phyloP scores from a whole-genome alignment of 495 filamentous ascomycete genomes.

The Daldinia bambusicola region DNA sequence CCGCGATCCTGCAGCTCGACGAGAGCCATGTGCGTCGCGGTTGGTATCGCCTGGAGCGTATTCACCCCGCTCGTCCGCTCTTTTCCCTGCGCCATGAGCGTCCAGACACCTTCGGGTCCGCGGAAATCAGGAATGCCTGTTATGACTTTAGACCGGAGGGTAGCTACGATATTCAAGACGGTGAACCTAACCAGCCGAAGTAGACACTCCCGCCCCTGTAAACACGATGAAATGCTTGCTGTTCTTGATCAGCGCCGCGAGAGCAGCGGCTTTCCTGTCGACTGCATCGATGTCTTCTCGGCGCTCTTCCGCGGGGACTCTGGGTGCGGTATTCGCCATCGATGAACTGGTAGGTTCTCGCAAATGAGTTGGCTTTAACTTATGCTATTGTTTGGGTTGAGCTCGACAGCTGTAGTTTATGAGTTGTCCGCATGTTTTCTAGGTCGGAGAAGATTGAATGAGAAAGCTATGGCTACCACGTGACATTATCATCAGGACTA shows the following conservation, averaged over 20 bases:
- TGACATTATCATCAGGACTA: too few relatives aligned
- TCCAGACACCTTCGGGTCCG: slow-evolving; percentile 58
- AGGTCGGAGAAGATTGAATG: too few relatives aligned
- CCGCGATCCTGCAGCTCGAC: slow-evolving; percentile 57
- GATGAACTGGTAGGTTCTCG: neutral
- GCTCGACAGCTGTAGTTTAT: too few relatives aligned
- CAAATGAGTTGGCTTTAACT: neutral
- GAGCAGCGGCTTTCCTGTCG: slow-evolving; percentile 49
- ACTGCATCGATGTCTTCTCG: slow-evolving; percentile 48
- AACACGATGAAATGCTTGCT: slow-evolving; percentile 61
- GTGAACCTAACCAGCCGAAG: slow-evolving; percentile 51
- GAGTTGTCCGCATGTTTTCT: too few relatives aligned
- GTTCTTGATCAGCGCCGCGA: slow-evolving; percentile 52
- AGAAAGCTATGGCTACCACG: too few relatives aligned
- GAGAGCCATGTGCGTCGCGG: slow-evolving; percentile 59
- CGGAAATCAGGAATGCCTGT: slow-evolving; percentile 60
- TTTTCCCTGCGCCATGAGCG: slow-evolving; percentile 53
- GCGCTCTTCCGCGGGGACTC: slow-evolving; percentile 51
- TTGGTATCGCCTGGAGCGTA: slow-evolving; percentile 58
- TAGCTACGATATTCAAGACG: neutral
- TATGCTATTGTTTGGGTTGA: neutral
- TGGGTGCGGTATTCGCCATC: slow-evolving; percentile 55
- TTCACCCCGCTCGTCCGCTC: slow-evolving; percentile 43
- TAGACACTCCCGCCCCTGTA: slow-evolving; percentile 59
- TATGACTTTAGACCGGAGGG: slow-evolving; percentile 16